Conservation (phyloP, 1,284 basidiomycete species). For the Trichosporon faecale region DNA sequence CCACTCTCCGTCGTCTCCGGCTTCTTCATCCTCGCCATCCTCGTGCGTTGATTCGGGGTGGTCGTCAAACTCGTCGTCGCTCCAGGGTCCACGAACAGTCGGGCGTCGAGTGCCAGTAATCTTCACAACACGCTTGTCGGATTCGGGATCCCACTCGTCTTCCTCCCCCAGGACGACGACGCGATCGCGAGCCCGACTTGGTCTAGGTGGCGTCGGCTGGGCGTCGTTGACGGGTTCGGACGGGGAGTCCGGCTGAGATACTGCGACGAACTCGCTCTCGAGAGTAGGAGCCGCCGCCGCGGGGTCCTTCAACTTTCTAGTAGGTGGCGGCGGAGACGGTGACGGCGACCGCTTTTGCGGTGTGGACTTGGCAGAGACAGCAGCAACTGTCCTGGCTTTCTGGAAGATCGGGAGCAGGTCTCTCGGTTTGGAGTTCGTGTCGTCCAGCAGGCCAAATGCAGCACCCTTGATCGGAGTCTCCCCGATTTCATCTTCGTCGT, state of each 20-base stretch:
- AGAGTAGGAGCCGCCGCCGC: neutral
- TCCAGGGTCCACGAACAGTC: constrained; percentile 12
- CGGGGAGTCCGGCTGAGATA: neutral
- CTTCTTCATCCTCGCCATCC: neutral
- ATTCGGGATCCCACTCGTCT: constrained; percentile 3
- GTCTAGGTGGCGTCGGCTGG: neutral
- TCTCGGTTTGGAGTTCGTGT: neutral
- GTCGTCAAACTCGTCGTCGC: constrained; percentile 11
- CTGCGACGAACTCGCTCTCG: neutral
- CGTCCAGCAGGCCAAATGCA: constrained; percentile 18
- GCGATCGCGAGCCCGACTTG: neutral
- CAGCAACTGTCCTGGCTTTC: constrained; percentile 8
- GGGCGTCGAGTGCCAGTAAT: constrained; percentile 1
- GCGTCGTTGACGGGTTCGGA: neutral
- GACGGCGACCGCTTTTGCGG: neutral
- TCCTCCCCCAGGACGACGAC: neutral
- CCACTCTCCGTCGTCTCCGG: neutral
- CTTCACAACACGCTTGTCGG: neutral
- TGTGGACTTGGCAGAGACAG: neutral
- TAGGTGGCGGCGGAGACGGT: neutral
- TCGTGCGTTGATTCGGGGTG: neutral
- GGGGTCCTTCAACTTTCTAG: neutral
- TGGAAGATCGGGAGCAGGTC: constrained; percentile 24
- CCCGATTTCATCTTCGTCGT: constrained; percentile 21
- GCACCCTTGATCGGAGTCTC: constrained; percentile 23